A percentile compares a stretch with the other conserved stretches of the same genome.
phyloP scores from a whole-genome alignment of 2,329 filamentous ascomycete genomes.

The Colletotrichum gloeosporioides region DNA sequence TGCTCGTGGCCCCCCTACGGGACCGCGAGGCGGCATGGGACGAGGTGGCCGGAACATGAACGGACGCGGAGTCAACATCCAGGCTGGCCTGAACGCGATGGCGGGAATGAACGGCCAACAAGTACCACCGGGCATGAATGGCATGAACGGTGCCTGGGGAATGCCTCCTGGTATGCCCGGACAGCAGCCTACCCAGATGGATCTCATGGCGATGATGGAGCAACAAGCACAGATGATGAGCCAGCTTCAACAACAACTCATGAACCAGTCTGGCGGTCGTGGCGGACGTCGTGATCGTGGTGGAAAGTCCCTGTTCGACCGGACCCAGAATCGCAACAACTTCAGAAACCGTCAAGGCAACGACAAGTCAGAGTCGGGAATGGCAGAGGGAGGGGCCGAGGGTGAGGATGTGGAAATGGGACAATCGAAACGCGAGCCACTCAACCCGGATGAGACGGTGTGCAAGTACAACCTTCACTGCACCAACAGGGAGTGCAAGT shows the following conservation, averaged over 20 bases:
- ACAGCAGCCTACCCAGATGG: conserved; percentile 54
- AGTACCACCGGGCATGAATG: conserved; percentile 41
- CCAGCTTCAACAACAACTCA: conserved; percentile 69
- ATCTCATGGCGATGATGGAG: conserved; percentile 79
- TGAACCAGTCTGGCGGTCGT: conserved; percentile 55
- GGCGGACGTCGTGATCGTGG: conserved; percentile 44
- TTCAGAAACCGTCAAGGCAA: conserved; percentile 55
- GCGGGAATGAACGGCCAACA: conserved; percentile 36
- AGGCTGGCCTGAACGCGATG: conserved; percentile 51
- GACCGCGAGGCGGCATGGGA: conserved; percentile 64
- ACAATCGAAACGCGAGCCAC: conserved; percentile 56
- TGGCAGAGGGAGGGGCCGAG: conserved; percentile 36
- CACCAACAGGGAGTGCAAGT: conserved; percentile 88
- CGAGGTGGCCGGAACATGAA: conserved; percentile 57
- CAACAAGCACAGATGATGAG: conserved; percentile 89
- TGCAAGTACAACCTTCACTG: conserved; percentile 93
- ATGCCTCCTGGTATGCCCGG: conserved; percentile 38
- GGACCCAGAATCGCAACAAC: conserved; percentile 66
- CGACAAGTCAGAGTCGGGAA: conserved; percentile 36
- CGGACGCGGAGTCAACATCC: conserved; percentile 55
- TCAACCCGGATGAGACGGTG: conserved; percentile 68
- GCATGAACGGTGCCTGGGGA: conserved; percentile 48
- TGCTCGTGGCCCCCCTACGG: conserved; percentile 71
- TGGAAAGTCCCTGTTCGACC: conserved; percentile 75
- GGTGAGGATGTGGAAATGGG: conserved; percentile 70